phyloP scores from a whole-genome alignment of 2,329 filamentous ascomycete species.

The Phaeomoniella chlamydospora region DNA sequence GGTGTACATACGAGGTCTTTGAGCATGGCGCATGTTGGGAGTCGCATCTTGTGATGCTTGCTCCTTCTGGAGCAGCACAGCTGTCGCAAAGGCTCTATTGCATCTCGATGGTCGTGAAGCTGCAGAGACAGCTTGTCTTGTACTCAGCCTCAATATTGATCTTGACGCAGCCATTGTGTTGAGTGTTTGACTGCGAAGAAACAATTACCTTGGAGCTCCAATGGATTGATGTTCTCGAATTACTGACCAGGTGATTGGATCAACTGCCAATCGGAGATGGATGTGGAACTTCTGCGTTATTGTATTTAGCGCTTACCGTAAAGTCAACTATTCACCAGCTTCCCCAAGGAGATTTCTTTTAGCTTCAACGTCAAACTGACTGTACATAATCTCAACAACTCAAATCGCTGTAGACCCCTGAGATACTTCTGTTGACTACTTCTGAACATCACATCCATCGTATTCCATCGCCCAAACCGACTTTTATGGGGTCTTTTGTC shows the following conservation, averaged over 20 bases:
- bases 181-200: constrained; percentile 9
- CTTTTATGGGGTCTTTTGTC: constrained; percentile 1
- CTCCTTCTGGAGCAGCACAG: constrained; percentile 23
- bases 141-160: constrained; percentile 26
- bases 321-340: too few species aligned
- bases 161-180: constrained; percentile 28
- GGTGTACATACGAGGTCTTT: constrained; percentile 29
- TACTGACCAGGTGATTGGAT: neutral
- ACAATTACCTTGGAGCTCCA: neutral
- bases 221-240: neutral
- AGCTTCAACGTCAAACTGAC: too few species aligned
- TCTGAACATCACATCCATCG: too few species aligned
- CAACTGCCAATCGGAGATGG: too few species aligned
- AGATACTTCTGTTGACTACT: too few species aligned
- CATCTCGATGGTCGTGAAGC: constrained; percentile 18
- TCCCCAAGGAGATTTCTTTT: neutral
- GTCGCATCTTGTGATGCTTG: constrained; percentile 47
- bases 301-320: neutral
- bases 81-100: constrained; percentile 22
- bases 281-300: too few species aligned
- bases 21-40: constrained; percentile 53
- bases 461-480: too few species aligned
- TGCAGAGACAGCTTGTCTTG: constrained; percentile 22
- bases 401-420: too few species aligned
- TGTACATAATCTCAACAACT: too few species aligned